A percentile compares a stretch with the other conserved stretches of the same genome.
Evolutionary conservation across 768 basidiomycete genomes (phyloP).

Genomic region (Multifurca ochricompacta): DNA sequence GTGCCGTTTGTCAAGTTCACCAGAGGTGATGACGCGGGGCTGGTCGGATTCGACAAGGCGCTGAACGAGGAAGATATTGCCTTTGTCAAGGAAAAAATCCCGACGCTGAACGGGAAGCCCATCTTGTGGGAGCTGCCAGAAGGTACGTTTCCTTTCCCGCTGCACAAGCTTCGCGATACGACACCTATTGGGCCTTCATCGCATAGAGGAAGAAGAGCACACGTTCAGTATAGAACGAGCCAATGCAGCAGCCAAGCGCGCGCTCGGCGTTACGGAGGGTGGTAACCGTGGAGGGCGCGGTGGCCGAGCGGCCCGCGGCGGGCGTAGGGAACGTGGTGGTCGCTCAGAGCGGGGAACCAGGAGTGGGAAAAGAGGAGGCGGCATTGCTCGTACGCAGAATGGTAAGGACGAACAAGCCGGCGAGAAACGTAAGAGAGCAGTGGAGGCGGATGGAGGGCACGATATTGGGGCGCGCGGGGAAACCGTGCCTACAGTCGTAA

Average conservation of each 20-base stretch:
- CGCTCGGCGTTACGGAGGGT: slow-evolving; percentile 24
- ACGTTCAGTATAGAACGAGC: slow-evolving; percentile 70
- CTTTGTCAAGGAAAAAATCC: slow-evolving; percentile 59
- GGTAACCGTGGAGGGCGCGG: slow-evolving; percentile 41
- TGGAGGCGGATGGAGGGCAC: slow-evolving; percentile 73
- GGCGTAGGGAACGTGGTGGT: slow-evolving; percentile 23
- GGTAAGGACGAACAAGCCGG: slow-evolving; percentile 42
- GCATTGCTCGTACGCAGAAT: slow-evolving; percentile 19
- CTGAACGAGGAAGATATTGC: slow-evolving; percentile 65
- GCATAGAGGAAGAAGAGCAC: slow-evolving; percentile 62
- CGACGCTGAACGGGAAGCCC: slow-evolving; percentile 54
- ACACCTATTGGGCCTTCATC: neutral
- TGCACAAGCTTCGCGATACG: neutral
- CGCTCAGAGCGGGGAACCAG: slow-evolving; percentile 30
- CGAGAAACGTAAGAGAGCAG: slow-evolving; percentile 69
- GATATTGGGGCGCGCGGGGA: slow-evolving; percentile 58
- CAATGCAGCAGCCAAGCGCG: slow-evolving; percentile 52
- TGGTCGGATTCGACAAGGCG: slow-evolving; percentile 52
- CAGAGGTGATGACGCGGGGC: slow-evolving; percentile 38
- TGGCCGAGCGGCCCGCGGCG: slow-evolving; percentile 34
- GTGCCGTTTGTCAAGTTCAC: slow-evolving; percentile 42
- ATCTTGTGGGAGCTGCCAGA: slow-evolving; percentile 58
- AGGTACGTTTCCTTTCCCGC: slow-evolving; percentile 34
- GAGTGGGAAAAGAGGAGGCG: slow-evolving; percentile 18
- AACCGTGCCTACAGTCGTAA: slow-evolving; percentile 41